Conservation (phyloP, 2,329 filamentous ascomycete species). For the Fusarium sp. region DNA sequence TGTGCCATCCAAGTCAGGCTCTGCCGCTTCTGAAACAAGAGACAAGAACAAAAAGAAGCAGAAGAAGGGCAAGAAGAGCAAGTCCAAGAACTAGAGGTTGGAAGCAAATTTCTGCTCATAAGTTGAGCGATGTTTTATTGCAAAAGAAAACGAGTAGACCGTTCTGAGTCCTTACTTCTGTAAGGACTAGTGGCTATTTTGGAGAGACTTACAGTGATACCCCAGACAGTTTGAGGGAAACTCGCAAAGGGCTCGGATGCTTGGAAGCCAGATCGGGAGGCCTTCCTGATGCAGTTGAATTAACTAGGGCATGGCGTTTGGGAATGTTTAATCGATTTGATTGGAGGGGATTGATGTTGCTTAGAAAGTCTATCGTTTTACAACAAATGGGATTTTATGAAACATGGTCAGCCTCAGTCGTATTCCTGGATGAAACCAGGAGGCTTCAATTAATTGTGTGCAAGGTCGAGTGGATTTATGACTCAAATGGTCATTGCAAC, state of each 20-base stretch:
- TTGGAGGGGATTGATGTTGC: neutral
- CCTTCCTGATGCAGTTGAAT: slow-evolving; percentile 14
- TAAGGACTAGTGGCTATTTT: neutral
- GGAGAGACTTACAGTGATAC: slow-evolving; percentile 22
- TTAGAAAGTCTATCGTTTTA: neutral
- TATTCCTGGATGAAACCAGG: neutral
- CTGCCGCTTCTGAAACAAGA: slow-evolving; percentile 24
- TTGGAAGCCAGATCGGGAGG: neutral
- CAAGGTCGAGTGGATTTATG: neutral
- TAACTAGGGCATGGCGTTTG: slow-evolving; percentile 30
- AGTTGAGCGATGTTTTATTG: neutral
- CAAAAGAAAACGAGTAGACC: neutral
- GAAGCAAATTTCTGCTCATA: neutral
- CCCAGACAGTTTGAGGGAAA: slow-evolving; percentile 7
- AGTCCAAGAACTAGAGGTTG: slow-evolving; percentile 43
- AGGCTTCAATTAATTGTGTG: neutral
- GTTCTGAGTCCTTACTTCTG: neutral
- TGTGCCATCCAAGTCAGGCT: slow-evolving; percentile 39
- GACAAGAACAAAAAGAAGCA: slow-evolving; percentile 50
- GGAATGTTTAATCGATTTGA: slow-evolving; percentile 9
- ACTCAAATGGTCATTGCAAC: neutral
- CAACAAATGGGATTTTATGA: neutral
- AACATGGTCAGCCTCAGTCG: neutral
- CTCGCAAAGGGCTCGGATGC: neutral
- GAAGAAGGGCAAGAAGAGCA: slow-evolving; percentile 51